phyloP scores from a whole-genome alignment of 495 filamentous ascomycete genomes.

The Stereocaulon alpinum region DNA sequence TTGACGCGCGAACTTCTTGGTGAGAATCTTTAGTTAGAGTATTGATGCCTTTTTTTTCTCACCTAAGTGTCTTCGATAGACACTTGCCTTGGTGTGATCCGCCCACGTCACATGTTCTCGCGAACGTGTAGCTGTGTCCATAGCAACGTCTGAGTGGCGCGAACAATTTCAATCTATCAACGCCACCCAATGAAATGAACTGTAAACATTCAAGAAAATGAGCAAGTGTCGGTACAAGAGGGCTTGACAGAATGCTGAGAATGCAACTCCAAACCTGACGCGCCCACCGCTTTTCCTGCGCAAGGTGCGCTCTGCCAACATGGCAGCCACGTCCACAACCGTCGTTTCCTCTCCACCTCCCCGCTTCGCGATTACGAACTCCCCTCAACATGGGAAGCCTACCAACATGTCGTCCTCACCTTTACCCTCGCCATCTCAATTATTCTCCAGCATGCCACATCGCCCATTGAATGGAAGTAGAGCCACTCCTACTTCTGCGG shows the following conservation, averaged over 20 bases:
- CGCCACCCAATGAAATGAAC: neutral
- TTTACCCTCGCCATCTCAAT: slow-evolving; percentile 30
- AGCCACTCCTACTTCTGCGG: slow-evolving; percentile 26
- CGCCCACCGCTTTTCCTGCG: neutral
- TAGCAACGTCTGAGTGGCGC: neutral
- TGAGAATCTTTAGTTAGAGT: no score
- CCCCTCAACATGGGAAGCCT: slow-evolving; percentile 14
- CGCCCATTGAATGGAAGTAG: slow-evolving; percentile 28
- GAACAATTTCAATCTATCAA: neutral
- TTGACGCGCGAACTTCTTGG: no score
- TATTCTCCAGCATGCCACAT: slow-evolving; percentile 28
- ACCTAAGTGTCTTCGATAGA: no score
- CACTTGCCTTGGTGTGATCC: no score
- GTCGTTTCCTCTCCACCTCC: slow-evolving; percentile 37
- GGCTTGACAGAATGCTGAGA: neutral
- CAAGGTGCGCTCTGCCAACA: slow-evolving; percentile 14
- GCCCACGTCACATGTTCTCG: neutral
- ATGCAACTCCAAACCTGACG: neutral
- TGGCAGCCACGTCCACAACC: slow-evolving; percentile 25
- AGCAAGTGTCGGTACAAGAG: no score
- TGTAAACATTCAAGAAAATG: neutral
- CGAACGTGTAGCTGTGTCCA: neutral
- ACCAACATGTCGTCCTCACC: slow-evolving; percentile 27
- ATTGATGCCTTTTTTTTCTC: no score
- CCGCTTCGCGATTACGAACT: slow-evolving; percentile 15